Evolutionary conservation across 2,329 filamentous ascomycete genomes (phyloP), one percentile per base, ranked within the genome.

Genomic region (Lecanosticta acicola): DNA sequence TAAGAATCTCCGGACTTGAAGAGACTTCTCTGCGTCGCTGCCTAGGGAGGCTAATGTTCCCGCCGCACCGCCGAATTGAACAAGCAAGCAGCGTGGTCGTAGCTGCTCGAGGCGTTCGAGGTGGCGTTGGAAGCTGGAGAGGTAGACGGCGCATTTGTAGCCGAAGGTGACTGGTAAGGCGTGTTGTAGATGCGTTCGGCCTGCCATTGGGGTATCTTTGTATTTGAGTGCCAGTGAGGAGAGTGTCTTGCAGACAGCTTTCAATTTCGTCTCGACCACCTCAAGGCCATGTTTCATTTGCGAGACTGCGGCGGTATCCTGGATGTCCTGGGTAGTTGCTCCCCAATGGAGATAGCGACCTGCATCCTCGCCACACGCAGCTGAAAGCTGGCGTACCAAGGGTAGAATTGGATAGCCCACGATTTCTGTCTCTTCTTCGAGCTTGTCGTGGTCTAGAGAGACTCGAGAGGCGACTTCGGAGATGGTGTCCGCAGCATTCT

Each of bases 391-490:
- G 19, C 55, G 49, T 2, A 64, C 58, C 1, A 63, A 53, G 2
- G 60, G 59, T 1, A 63, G 50, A 18, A 63, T 57, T 1, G 61
- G 60, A 35, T 64, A 64, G 8, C 61, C 61, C 11, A 64, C 58
- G 2, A 60, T 55, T n/a, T 59, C 58, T 8, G 61, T 63, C 34
- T 63, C 52, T 20, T 46, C 33, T 5, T 47, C 45, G 7, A 63
- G 49, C 14, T 49, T 41, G 13, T 59, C 56, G 26, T 51, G 54
- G 45, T 59, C 54, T 17, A 60, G 34, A 4, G 33, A 20, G 16
- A 49, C 16, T 13, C 21, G 18, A 4, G 35, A 32, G 38, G 56
- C 54, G 5, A 42, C 37, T 8, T 41, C 32, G 2, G 48, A 46
- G 34, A 63, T 63, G 8, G 43, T 46, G 2, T 49, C n/a, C 2